phyloP scores from a whole-genome alignment of 2,329 filamentous ascomycete species.

The Fusarium sp. region DNA sequence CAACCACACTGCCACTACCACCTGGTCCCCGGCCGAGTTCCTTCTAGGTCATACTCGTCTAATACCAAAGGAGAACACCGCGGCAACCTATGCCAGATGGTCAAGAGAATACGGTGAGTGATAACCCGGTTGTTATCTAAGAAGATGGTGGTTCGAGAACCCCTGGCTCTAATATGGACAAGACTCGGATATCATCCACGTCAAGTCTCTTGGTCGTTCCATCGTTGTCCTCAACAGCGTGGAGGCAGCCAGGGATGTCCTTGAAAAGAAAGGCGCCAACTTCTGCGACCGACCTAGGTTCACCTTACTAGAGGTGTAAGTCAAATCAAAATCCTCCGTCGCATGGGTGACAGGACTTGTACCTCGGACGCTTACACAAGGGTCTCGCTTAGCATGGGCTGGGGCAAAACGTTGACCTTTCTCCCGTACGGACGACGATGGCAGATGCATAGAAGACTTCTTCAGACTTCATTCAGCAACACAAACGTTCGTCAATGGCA shows the following conservation, averaged over 20 bases:
- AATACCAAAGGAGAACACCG: constrained; percentile 45
- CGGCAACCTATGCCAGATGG: constrained; percentile 44
- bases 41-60: constrained; percentile 44
- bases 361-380: neutral
- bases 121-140: neutral
- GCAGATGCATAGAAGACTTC: constrained; percentile 56
- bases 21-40: constrained; percentile 47
- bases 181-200: constrained; percentile 50
- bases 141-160: neutral
- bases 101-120: constrained; percentile 44
- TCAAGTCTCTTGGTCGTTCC: constrained; percentile 47
- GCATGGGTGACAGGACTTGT: neutral
- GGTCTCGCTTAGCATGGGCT: constrained; percentile 53
- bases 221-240: constrained; percentile 46
- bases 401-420: constrained; percentile 61
- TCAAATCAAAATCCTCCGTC: neutral
- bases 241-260: constrained; percentile 54
- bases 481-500: constrained; percentile 48
- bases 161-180: neutral
- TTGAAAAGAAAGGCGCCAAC: constrained; percentile 58
- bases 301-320: constrained; percentile 52
- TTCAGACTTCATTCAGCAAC: constrained; percentile 57
- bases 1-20: constrained; percentile 34
- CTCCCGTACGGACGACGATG: constrained; percentile 56
- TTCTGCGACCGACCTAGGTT: constrained; percentile 60